Evolutionary conservation across 345 rosid species (phyloP).

Genomic region (Ceriops tagal): DNA sequence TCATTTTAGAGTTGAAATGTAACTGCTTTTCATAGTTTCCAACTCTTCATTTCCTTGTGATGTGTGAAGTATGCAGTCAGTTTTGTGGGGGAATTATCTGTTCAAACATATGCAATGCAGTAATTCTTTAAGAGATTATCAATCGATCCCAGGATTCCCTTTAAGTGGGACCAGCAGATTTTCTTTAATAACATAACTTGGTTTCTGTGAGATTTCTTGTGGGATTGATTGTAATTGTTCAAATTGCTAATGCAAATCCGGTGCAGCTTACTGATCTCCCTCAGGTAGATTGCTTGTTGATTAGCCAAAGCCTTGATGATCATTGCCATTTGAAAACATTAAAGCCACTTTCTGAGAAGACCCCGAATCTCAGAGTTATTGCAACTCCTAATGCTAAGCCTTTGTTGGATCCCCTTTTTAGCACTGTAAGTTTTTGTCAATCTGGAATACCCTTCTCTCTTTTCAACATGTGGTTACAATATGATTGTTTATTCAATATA

Average conservation of each 20-base stretch:
- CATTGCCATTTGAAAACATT: constrained; percentile 88
- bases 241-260: constrained; percentile 12
- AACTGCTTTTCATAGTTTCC: not conserved
- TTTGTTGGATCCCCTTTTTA: constrained; percentile 76
- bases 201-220: not conserved
- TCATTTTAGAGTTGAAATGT: not conserved
- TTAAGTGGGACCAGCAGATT: not conserved
- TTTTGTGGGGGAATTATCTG: too few species aligned
- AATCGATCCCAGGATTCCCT: not conserved
- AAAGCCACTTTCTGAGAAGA: constrained; percentile 59
- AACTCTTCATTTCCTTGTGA: not conserved
- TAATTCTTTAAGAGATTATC: not conserved
- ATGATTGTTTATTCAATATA: not conserved
- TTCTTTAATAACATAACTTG: not conserved
- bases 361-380: constrained; percentile 57
- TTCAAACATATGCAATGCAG: not conserved
- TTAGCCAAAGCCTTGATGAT: constrained; percentile 94
- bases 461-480: not conserved
- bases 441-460: not conserved
- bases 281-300: constrained; percentile 68
- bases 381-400: constrained; percentile 91
- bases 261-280: constrained; percentile 87
- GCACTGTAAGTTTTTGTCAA: constrained; percentile 42
- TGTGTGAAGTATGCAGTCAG: not conserved
- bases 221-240: constrained; percentile 9